These are phyloP conservation scores for Geranomyces variabilis DNA, from an alignment of 192 early-diverging fungal genomes.

Conservation along the genomic window DNA sequence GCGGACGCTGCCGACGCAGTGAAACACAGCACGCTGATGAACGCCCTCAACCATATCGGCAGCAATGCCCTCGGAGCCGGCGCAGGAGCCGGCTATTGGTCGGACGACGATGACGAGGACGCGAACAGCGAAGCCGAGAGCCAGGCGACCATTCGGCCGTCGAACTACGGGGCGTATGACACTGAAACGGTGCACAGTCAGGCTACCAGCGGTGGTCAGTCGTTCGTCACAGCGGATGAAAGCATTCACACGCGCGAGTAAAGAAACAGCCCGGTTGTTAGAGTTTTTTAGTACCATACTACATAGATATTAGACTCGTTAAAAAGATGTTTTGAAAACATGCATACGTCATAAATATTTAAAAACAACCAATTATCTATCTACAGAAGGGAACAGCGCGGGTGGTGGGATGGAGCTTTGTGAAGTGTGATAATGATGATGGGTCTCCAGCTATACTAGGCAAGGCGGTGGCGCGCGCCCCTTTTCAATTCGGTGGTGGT, in stretches of 20 bases:
- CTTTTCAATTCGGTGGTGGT: not conserved
- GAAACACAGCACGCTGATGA: slow-evolving; percentile 1
- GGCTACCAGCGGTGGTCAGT: not conserved
- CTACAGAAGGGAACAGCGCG: too few species aligned
- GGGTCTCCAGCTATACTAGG: too few species aligned
- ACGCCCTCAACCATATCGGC: slow-evolving; percentile 4
- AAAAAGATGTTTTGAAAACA: too few species aligned
- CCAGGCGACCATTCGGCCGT: not conserved
- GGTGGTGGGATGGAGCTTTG: too few species aligned
- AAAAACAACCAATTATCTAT: too few species aligned
- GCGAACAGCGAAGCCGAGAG: not conserved
- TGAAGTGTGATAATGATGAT: too few species aligned
- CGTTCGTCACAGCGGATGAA: not conserved
- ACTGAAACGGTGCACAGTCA: not conserved
- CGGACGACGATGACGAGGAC: not conserved
- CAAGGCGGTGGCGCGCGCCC: too few species aligned
- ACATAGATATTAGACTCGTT: too few species aligned
- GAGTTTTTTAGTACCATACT: too few species aligned
- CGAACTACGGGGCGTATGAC: not conserved
- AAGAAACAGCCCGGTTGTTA: too few species aligned
- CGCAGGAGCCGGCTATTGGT: not conserved
- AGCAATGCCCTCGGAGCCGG: not conserved
- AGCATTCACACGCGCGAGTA: too few species aligned
- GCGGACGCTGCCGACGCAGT: not conserved
- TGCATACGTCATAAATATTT: too few species aligned